Conservation (phyloP, 345 rosid genomes). For the Brassica carinata region DNA sequence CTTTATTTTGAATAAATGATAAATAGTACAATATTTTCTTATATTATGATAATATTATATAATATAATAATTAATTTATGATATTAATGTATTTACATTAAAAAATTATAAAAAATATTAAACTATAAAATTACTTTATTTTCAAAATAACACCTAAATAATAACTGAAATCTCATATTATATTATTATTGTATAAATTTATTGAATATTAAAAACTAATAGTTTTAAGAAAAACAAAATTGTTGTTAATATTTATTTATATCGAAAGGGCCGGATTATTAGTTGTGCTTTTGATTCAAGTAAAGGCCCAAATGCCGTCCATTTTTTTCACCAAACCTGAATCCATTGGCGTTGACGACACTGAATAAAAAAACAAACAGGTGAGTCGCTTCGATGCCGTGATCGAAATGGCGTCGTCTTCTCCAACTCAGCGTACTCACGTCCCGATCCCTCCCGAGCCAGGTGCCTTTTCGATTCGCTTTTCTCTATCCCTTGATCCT, state of each 20-base stretch:
- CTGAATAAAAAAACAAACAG: not conserved
- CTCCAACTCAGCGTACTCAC: slow-evolving; percentile 54
- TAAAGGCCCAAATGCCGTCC: not conserved
- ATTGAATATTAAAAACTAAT: too few relatives aligned
- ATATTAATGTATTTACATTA: too few relatives aligned
- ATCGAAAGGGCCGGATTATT: not conserved
- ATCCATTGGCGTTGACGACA: slow-evolving; percentile 2
- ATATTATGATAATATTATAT: too few relatives aligned
- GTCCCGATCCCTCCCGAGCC: slow-evolving; percentile 56
- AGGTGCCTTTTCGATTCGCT: slow-evolving; percentile 32
- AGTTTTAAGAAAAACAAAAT: not conserved
- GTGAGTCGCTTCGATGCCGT: slow-evolving; percentile 24
- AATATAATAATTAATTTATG: too few relatives aligned
- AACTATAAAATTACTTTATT: too few relatives aligned
- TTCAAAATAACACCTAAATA: too few relatives aligned
- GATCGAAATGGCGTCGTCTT: slow-evolving; percentile 56
- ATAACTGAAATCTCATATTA: not conserved
- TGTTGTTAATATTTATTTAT: not conserved
- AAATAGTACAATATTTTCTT: too few relatives aligned
- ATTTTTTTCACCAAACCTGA: slow-evolving; percentile 7
- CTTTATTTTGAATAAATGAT: too few relatives aligned
- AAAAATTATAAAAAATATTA: too few relatives aligned
- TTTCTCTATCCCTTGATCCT: not conserved
- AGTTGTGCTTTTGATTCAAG: not conserved
- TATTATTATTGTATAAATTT: too few relatives aligned